Percentiles rank a stretch among this genome's conserved stretches.
These are phyloP conservation scores for Solanum medicagineum DNA, from an alignment of 257 asterid species.

Conservation along the genomic window DNA sequence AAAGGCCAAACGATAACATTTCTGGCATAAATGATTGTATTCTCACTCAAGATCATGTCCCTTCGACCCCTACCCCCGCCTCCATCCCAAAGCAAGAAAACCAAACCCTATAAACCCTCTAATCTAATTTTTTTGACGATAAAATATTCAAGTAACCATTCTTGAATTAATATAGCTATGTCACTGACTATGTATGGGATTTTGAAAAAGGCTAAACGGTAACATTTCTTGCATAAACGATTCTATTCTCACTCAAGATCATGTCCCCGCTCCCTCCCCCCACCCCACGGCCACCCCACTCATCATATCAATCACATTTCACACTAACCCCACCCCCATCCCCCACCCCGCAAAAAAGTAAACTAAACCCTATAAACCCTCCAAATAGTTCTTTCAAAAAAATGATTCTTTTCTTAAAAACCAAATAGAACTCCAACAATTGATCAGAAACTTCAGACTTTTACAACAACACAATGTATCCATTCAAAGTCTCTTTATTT, in stretches of 20 bases:
- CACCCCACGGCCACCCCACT: slow-evolving; percentile 3
- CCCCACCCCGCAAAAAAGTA: neutral
- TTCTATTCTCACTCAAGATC: neutral
- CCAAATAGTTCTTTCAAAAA: neutral
- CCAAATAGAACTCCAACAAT: neutral
- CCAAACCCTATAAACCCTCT: too few relatives aligned
- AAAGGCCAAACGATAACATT: too few relatives aligned
- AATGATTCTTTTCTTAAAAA: neutral
- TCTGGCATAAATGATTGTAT: too few relatives aligned
- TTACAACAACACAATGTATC: slow-evolving; percentile 18
- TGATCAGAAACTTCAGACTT: neutral
- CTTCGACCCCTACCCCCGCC: too few relatives aligned
- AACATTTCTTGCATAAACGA: neutral
- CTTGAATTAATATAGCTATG: too few relatives aligned
- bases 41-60: too few relatives aligned
- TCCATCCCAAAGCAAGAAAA: too few relatives aligned
- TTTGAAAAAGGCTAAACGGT: too few relatives aligned
- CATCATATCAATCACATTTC: slow-evolving; percentile 33
- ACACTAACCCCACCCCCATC: neutral
- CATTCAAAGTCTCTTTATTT: slow-evolving; percentile 15
- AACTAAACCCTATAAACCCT: neutral
- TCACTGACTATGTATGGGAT: too few relatives aligned
- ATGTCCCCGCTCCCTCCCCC: neutral
- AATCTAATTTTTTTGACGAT: too few relatives aligned
- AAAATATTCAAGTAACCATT: too few relatives aligned